A percentile compares a stretch with the other conserved stretches of the same genome.
Evolutionary conservation across 2,329 filamentous ascomycete species (phyloP).

Genomic region (Daldinia sp.): DNA sequence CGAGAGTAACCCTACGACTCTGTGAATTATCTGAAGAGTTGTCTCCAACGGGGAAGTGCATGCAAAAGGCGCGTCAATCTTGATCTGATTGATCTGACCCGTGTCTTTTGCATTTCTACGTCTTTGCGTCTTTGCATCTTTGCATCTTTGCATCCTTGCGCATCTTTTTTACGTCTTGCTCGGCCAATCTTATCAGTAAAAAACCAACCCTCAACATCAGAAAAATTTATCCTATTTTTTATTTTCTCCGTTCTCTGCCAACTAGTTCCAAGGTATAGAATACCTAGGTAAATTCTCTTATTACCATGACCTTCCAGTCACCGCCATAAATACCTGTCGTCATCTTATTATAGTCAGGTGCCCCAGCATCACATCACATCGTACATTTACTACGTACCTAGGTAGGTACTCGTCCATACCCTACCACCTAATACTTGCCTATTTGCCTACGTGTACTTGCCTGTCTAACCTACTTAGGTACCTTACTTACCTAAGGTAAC

Average conservation of each 20-base stretch:
- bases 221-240: background rate
- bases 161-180: too few species aligned
- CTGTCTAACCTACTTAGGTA: too few species aligned
- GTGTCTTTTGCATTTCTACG: constrained; percentile 3
- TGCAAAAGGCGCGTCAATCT: constrained; percentile 30
- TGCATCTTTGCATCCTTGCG: background rate
- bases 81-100: constrained; percentile 7
- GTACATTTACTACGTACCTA: too few species aligned
- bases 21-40: background rate
- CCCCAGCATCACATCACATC: background rate
- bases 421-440: too few species aligned
- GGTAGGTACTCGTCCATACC: background rate
- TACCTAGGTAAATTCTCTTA: constrained; percentile 15
- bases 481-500: too few species aligned
- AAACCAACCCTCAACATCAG: too few species aligned
- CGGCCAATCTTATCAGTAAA: too few species aligned
- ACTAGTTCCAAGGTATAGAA: background rate
- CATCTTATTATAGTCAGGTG: background rate
- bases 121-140: background rate
- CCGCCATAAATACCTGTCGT: background rate
- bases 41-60: constrained; percentile 15
- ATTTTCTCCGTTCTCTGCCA: background rate
- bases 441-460: too few species aligned
- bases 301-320: constrained; percentile 1
- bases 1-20: constrained; percentile 12